phyloP scores from a whole-genome alignment of 2,329 filamentous ascomycete species.

The Sarocladium kiliense region DNA sequence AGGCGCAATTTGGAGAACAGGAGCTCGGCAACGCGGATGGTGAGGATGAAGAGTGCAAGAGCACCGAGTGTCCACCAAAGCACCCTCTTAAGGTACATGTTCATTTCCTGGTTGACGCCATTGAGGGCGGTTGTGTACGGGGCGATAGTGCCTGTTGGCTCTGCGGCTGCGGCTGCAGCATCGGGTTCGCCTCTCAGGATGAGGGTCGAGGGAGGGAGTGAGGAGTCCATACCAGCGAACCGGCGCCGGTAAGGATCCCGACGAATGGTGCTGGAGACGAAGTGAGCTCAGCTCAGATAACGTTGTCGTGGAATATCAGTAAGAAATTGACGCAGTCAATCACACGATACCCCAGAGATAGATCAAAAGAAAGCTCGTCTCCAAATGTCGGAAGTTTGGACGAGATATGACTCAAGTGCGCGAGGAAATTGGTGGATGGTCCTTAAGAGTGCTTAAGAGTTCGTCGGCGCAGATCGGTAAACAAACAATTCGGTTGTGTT shows the following conservation, averaged over 20 bases:
- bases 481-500: not conserved
- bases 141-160: constrained; percentile 44
- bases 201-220: constrained; percentile 14
- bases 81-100: constrained; percentile 50
- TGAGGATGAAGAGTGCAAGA: constrained; percentile 47
- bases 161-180: constrained; percentile 24
- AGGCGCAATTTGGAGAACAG: constrained; percentile 52
- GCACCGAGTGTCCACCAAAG: constrained; percentile 58
- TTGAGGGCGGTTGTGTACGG: constrained; percentile 52
- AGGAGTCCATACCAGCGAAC: constrained; percentile 13
- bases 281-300: not conserved
- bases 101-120: constrained; percentile 55
- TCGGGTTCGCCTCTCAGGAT: constrained; percentile 21
- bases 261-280: not conserved
- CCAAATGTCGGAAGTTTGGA: not conserved
- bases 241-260: constrained; percentile 12
- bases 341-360: not conserved
- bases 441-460: not conserved
- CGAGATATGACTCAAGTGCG: not conserved
- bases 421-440: not conserved
- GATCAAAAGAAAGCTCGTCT: not conserved
- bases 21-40: constrained; percentile 49
- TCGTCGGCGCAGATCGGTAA: not conserved
- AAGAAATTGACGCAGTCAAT: not conserved
- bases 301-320: not conserved